Percentiles rank a stretch among this genome's conserved stretches.
phyloP scores from a whole-genome alignment of 2,329 filamentous ascomycete species.

The Camptophora hylomeconis region DNA sequence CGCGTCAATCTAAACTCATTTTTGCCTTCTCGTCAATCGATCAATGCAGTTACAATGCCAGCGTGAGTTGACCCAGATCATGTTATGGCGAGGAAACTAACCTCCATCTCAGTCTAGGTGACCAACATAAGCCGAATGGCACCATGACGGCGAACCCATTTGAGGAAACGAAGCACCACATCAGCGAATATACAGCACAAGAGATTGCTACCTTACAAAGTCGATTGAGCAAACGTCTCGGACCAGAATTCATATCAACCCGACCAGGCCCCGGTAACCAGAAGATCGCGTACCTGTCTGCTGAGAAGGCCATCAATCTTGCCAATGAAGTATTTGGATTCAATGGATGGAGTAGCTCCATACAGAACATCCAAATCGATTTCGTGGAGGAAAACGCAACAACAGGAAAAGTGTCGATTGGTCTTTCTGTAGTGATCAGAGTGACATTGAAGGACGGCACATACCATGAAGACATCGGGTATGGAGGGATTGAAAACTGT shows the following conservation, averaged over 20 bases:
- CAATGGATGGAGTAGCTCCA: constrained; percentile 95
- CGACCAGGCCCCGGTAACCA: constrained; percentile 69
- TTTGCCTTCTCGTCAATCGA: no score
- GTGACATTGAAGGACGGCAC: constrained; percentile 86
- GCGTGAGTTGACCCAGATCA: constrained; percentile 4
- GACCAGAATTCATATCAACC: constrained; percentile 88
- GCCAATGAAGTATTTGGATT: constrained; percentile 95
- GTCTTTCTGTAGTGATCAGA: constrained; percentile 78
- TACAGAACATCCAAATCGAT: constrained; percentile 87
- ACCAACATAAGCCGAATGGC: constrained; percentile 17
- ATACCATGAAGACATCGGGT: constrained; percentile 96
- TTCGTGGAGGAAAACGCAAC: constrained; percentile 77
- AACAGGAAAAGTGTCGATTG: constrained; percentile 68
- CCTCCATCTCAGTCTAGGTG: constrained; percentile 12
- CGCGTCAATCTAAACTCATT: no score
- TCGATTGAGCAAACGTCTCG: constrained; percentile 81
- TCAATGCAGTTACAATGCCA: no score
- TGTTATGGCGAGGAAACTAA: neutral
- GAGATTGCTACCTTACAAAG: constrained; percentile 81
- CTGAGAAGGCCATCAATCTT: constrained; percentile 89
- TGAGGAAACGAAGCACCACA: constrained; percentile 53
- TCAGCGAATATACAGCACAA: constrained; percentile 73
- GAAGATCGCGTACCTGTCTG: constrained; percentile 87
- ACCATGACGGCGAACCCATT: constrained; percentile 56
- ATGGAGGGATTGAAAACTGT: constrained; percentile 91